Base-by-base conservation (phyloP, 179 eudicot species). In the Nepenthes alata region DNA sequence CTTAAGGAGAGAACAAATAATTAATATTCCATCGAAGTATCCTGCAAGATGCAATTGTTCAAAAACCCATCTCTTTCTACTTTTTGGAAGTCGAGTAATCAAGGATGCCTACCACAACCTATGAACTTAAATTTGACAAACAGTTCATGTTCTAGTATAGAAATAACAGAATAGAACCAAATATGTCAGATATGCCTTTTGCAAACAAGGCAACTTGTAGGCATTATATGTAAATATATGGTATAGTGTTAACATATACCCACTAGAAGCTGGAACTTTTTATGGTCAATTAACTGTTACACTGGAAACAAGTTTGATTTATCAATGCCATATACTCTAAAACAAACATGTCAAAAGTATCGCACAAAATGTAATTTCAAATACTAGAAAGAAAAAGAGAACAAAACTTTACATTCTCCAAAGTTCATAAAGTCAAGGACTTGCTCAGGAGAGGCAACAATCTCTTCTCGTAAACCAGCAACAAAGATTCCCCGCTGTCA, bases 381-480 rank as follows among this genome's bases (percentile, higher is more conserved):
- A 25, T 41, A 41, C 45, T 4, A 4, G 11, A 13, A 50, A 50
- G 12, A 34, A 55, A 35, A 47, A 3, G 53, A 25, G 60, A 66
- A 44, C 25, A 39, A 15, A 56, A 58, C 44, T 73, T 80, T 78
- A 93, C 98, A 80, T 85, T 89, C 98, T 68, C 98, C 98, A 57
- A 76, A 86, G 51, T 85, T 88, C 96, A 93, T 87, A 9, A 89
- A 78, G 67, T 86, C 85, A 70, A 93, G 88, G 59, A 93, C 88
- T 76, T 93, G 96, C 44, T 86, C 95, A 37, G 98, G 80, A 55
- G 96, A 86, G 63, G 84, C 95, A 65, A 93, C 98, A 73, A 93
- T 89, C 74, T 93, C 96, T 80, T 93, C 98, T 58, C 80, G 84
- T 74, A 93, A 80, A 14, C 97, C 98, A 63, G 95, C 98, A 71